A percentile compares a stretch with the other conserved stretches of the same genome.
Evolutionary conservation across 1,284 basidiomycete species (phyloP).

Genomic region (Amylostereum areolatum): DNA sequence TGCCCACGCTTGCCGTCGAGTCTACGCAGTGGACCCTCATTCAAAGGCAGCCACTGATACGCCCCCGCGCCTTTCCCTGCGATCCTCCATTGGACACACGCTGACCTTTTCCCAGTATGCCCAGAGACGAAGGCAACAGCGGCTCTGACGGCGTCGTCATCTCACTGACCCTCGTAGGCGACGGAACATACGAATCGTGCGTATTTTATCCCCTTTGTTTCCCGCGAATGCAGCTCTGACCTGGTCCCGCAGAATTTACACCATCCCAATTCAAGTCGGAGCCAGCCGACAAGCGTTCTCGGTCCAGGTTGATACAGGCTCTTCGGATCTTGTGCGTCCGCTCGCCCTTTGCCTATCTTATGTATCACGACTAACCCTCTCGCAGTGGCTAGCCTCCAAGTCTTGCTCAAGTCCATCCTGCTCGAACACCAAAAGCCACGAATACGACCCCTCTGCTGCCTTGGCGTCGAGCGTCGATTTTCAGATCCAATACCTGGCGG

Average conservation of each 20-base stretch:
- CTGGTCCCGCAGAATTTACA: slow-evolving; percentile 46
- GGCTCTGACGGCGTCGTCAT: slow-evolving; percentile 44
- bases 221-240: background rate
- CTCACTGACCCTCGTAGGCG: slow-evolving; percentile 43
- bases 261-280: slow-evolving; percentile 50
- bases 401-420: slow-evolving; percentile 47
- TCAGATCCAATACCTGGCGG: slow-evolving; percentile 51
- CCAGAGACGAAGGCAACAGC: slow-evolving; percentile 28
- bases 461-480: slow-evolving; percentile 35
- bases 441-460: slow-evolving; percentile 49
- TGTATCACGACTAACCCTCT: background rate
- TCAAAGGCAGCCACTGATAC: no score
- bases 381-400: slow-evolving; percentile 59
- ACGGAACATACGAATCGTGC: slow-evolving; percentile 47
- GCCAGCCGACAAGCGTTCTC: slow-evolving; percentile 39
- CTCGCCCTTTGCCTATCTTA: background rate
- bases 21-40: no score
- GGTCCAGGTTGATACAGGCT: slow-evolving; percentile 70
- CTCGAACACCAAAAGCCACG: slow-evolving; percentile 30
- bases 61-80: no score
- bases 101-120: no score
- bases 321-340: slow-evolving; percentile 60
- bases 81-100: no score
- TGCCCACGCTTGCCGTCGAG: no score
- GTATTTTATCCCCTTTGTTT: slow-evolving; percentile 14